These are phyloP conservation scores for Verticillium alfalfae DNA, from an alignment of 2,329 filamentous ascomycete genomes.

Conservation along the genomic window DNA sequence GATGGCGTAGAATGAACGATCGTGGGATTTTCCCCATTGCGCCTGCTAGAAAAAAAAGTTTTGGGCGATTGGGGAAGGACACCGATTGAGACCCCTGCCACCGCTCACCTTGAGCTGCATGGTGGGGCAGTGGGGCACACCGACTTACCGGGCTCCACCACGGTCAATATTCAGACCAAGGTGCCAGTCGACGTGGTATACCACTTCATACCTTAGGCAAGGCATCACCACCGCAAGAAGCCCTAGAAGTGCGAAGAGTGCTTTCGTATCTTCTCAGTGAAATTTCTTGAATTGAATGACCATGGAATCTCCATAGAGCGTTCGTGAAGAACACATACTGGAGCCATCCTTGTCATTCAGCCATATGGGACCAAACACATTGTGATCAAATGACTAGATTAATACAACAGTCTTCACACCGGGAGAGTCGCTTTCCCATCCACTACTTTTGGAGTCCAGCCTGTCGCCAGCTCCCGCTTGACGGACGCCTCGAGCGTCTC, in stretches of 20 bases:
- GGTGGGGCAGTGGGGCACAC: background rate
- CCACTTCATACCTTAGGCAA: too few species aligned
- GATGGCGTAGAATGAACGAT: background rate
- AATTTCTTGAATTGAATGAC: too few species aligned
- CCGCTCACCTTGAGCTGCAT: background rate
- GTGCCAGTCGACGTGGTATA: too few species aligned
- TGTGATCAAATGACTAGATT: too few species aligned
- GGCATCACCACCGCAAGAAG: too few species aligned
- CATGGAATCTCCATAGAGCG: too few species aligned
- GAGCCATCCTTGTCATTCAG: background rate
- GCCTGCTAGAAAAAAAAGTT: background rate
- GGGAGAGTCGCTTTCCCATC: too few species aligned
- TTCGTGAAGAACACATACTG: background rate
- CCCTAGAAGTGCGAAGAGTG: too few species aligned
- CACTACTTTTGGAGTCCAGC: background rate
- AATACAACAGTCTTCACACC: too few species aligned
- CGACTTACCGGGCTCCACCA: background rate
- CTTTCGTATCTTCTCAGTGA: too few species aligned
- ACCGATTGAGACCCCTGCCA: background rate
- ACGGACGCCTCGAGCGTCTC: slow-evolving; percentile 40
- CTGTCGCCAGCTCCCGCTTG: slow-evolving; percentile 1
- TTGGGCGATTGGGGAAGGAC: background rate
- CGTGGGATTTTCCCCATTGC: background rate
- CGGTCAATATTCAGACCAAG: too few species aligned
- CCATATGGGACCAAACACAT: too few species aligned